Percentiles rank a stretch among this genome's conserved stretches.
Evolutionary conservation across 805 yeast genomes (phyloP).

Genomic region (Cyberlindnera euphorbiae): DNA sequence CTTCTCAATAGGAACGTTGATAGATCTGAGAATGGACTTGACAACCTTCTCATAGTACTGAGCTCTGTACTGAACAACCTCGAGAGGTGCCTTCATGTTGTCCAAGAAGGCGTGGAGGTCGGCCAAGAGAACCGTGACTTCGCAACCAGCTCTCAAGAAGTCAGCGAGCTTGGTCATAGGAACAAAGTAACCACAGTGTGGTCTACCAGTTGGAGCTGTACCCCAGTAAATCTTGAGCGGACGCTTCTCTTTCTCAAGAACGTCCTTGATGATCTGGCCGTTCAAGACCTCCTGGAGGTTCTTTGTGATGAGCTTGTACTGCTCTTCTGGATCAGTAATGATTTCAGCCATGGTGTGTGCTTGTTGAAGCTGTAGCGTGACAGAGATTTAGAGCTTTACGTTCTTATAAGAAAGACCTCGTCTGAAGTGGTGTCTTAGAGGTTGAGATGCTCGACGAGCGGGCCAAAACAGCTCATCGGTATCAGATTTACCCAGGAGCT

Average conservation of each 20-base stretch:
- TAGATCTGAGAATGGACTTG: constrained; percentile 78
- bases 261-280: constrained; percentile 78
- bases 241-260: constrained; percentile 75
- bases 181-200: constrained; percentile 98
- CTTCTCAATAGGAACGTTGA: constrained; percentile 89
- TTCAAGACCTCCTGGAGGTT: constrained; percentile 90
- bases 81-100: constrained; percentile 97
- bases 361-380: too few relatives aligned
- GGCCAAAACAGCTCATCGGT: constrained; percentile 3
- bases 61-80: constrained; percentile 84
- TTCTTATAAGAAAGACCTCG: too few relatives aligned
- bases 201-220: constrained; percentile 98
- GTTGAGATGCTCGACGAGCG: not conserved
- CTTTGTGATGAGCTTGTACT: constrained; percentile 72
- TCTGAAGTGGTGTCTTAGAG: too few relatives aligned
- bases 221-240: constrained; percentile 95
- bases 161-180: constrained; percentile 97
- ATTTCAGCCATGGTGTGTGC: constrained; percentile 15
- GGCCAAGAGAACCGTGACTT: constrained; percentile 85
- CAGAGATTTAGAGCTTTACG: too few relatives aligned
- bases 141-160: constrained; percentile 93
- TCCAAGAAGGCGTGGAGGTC: constrained; percentile 96
- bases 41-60: constrained; percentile 80
- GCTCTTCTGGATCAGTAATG: constrained; percentile 48
- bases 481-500: too few relatives aligned